A percentile compares a stretch with the other conserved stretches of the same genome.
phyloP scores from a whole-genome alignment of 2,329 filamentous ascomycete genomes.

The Arthrobotrys pseudoclavata region DNA sequence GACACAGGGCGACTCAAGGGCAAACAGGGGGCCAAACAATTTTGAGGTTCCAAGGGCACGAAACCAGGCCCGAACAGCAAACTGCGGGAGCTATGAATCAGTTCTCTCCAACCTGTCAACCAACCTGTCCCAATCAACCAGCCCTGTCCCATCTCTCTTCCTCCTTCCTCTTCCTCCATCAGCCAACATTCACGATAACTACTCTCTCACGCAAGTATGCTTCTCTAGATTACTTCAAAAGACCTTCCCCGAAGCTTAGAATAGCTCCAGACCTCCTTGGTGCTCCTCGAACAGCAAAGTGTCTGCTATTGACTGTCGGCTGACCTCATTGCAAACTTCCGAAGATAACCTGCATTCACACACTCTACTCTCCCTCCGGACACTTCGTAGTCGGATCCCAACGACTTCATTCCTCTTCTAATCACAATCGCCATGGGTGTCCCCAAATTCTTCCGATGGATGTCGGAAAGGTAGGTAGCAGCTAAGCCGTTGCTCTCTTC shows the following conservation, averaged over 20 bases:
- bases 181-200: constrained; percentile 59
- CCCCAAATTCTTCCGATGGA: constrained; percentile 97
- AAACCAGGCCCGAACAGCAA: constrained; percentile 7
- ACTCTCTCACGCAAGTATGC: constrained; percentile 39
- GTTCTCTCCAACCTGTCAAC: constrained; percentile 2
- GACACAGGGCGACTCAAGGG: constrained; percentile 4
- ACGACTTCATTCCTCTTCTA: constrained; percentile 35
- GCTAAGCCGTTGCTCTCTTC: not conserved
- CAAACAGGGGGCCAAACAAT: constrained; percentile 30
- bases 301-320: constrained; percentile 34
- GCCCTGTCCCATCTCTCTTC: constrained; percentile 19
- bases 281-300: constrained; percentile 7
- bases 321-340: constrained; percentile 57
- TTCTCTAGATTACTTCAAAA: not conserved
- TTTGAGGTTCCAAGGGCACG: constrained; percentile 1
- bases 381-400: constrained; percentile 39
- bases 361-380: constrained; percentile 18
- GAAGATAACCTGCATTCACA: constrained; percentile 40
- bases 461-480: constrained; percentile 80
- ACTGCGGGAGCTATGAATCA: constrained; percentile 18
- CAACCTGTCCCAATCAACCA: not conserved
- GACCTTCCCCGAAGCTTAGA: not conserved
- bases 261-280: not conserved
- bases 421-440: constrained; percentile 73
- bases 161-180: constrained; percentile 30